Evolutionary conservation across 1,284 basidiomycete genomes (phyloP), one percentile per base, ranked within the genome.

Genomic region (Tilletia setariae): DNA sequence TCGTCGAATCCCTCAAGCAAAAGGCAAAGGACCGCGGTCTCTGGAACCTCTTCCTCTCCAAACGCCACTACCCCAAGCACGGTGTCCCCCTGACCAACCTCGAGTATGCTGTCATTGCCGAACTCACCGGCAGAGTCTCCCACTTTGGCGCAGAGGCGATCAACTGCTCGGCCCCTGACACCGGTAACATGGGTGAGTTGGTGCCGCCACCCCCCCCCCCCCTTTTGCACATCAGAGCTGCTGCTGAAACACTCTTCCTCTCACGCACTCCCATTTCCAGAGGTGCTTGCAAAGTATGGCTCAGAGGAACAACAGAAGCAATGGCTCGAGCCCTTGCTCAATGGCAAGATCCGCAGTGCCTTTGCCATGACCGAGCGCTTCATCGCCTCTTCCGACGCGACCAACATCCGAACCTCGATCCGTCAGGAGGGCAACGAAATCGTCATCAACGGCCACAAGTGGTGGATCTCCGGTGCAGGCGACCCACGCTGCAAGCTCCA

Each of bases 391-490:
- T 96, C 94, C 16, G 94, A 97, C 83, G 95, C 95, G 2, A 96
- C 91, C 67, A 98, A 98, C 83, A 94, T 98, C 75, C 88, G 88
- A 69, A 95, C 93, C 16, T 92, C 91, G 40, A 93, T 95, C 70
- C 87, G 88, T 61, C 87, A 88, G 73, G 91, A 94, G 82, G 93
- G 92, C 61, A 85, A 93, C 78, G 90, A 94, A 73, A 92, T 98
- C 74, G 89, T 96, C 72, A 90, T 98, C 76, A 94, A 92, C 79
- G 95, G 95, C 1, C 93, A 95, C 85, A 98, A 98, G 87, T 98
- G 95, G 94, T 98, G 92, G 90, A 98, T 98, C 83, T 94, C 92
- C 51, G 95, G 95, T 64, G 95, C 95, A 3, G 94, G 94, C 43
- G 94, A 98, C 83, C 93, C 93, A 59, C 87, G 95, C 68, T 91